Base-by-base conservation (phyloP, 139 green algal species). In the Gonium pectorale region DNA sequence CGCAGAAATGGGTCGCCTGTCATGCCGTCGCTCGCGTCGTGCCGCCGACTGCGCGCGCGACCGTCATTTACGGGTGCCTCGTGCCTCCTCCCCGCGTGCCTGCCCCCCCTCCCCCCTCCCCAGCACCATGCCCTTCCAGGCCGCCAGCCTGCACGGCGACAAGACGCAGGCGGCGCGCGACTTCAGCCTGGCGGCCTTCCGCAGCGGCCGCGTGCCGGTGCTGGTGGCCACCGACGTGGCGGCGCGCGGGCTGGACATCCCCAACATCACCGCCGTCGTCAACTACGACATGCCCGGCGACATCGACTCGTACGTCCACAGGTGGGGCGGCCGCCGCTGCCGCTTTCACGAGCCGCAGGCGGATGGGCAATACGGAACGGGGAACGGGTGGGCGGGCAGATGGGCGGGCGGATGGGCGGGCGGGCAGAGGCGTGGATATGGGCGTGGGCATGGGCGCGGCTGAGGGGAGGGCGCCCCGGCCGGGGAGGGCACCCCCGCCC, bases 201-300 rank as follows among this genome's bases (percentile, higher is more conserved):
- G 94, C 11, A 86, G 79, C 7, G 96, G 96, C 49, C 49, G 26
- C 1, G 79, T 90, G 44, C 83, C 89, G 2, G 88, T 98, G 43
- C 89, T 97, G 63, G 95, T 98, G 40, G 96, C 96, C 41, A 98
- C 96, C 0, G 96, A 99, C 73, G 96, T 99, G 40, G 96, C 96
- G 6, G 96, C 96, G 1, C 91, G 96, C 27, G 96, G 96, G 0
- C 92, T 99, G 63, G 95, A 98, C 85, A 89, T 98, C 17, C 92
- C 89, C 43, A 88, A 96, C 68, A 90, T 98, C 17, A 90, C 56
- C 40, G 72, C 87, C 21, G 95, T 98, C 5, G 74, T 97, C 54
- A 98, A 98, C 87, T 98, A 97, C 90, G 92, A 90, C 56, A 98
- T 99, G 86, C 96, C 96, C 0, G 82, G 93, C 1, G 96, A 95